Percentiles rank a stretch among this genome's conserved stretches.
Evolutionary conservation across 2,329 filamentous ascomycete species (phyloP).

Genomic region (Claviceps sp.): DNA sequence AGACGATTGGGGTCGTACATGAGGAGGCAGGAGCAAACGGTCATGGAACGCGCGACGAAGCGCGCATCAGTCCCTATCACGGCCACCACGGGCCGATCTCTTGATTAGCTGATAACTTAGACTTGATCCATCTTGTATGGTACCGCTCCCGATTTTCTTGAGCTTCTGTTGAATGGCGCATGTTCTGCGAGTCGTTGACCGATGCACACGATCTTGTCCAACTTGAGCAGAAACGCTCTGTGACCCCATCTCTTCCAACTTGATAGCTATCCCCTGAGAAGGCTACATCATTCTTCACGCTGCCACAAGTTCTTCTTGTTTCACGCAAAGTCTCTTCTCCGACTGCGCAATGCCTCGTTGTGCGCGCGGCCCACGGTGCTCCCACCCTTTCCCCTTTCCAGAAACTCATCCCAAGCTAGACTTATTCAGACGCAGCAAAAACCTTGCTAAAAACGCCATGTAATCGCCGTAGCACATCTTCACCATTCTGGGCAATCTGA

Average conservation of each 20-base stretch:
- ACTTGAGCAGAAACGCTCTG: neutral
- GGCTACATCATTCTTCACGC: neutral
- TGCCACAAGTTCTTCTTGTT: neutral
- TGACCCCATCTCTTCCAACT: neutral
- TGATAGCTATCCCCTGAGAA: neutral
- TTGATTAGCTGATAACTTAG: neutral
- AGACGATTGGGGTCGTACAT: constrained; percentile 3
- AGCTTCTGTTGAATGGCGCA: neutral
- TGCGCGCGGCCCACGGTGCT: no score
- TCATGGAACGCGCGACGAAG: neutral
- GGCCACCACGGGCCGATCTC: neutral
- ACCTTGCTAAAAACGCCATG: constrained; percentile 37
- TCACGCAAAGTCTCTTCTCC: neutral
- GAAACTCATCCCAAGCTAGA: neutral
- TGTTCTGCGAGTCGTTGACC: neutral
- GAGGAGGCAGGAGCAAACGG: constrained; percentile 2
- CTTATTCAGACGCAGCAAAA: constrained; percentile 11
- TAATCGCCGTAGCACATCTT: constrained; percentile 45
- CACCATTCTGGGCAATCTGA: constrained; percentile 48
- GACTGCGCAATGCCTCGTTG: neutral
- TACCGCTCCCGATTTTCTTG: neutral
- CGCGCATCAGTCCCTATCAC: neutral
- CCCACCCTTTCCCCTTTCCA: no score
- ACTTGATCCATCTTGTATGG: no score
- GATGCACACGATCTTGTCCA: neutral